Conservation (phyloP, 768 basidiomycete species). For the Russula vinacea region DNA sequence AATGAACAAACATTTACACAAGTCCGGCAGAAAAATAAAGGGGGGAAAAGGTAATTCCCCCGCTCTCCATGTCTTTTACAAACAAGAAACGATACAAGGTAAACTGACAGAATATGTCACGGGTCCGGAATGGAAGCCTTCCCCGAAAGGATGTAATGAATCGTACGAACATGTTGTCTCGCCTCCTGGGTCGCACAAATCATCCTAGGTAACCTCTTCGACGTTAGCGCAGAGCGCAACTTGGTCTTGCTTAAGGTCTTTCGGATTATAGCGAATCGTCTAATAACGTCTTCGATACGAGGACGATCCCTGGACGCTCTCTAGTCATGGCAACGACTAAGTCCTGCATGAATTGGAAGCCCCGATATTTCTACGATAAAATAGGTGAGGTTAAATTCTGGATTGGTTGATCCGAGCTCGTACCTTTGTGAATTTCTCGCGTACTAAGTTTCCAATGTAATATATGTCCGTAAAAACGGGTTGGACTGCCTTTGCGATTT, state of each 20-base stretch:
- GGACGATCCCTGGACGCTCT: conserved; percentile 34
- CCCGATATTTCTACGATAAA: conserved; percentile 29
- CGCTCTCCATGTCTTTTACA: neutral
- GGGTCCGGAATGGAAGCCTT: conserved; percentile 14
- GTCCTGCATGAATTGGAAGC: conserved; percentile 32
- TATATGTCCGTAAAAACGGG: conserved; percentile 41
- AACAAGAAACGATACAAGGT: neutral
- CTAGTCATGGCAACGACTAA: conserved; percentile 34
- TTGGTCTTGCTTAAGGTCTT: conserved; percentile 7
- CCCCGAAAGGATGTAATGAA: conserved; percentile 7
- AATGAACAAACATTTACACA: neutral
- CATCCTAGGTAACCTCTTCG: conserved; percentile 1
- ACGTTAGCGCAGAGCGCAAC: conserved; percentile 18
- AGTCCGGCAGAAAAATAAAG: neutral
- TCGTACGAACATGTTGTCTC: conserved; percentile 8
- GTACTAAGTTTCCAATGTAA: conserved; percentile 38
- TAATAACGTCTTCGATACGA: conserved; percentile 27
- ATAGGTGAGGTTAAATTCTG: neutral
- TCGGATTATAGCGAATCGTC: conserved; percentile 4
- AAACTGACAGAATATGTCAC: neutral
- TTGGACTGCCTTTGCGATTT: conserved; percentile 28
- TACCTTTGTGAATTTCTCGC: conserved; percentile 34
- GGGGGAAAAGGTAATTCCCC: neutral
- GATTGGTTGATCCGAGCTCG: neutral
- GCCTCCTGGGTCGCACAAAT: neutral